phyloP scores from a whole-genome alignment of 2,329 filamentous ascomycete species.

The Neofusicoccum ribis region DNA sequence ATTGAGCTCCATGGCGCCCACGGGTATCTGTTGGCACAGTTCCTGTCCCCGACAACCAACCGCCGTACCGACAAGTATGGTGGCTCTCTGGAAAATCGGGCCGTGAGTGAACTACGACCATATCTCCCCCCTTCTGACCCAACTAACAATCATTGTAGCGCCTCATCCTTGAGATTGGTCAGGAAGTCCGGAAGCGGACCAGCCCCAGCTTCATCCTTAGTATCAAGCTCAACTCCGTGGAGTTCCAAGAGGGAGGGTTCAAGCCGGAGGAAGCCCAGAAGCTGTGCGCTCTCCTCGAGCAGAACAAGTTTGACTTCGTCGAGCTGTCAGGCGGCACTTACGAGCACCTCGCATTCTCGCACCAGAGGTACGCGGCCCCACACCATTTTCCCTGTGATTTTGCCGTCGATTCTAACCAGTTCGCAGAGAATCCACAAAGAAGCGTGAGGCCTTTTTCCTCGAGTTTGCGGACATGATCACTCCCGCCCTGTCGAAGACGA shows the following conservation, averaged over 20 bases:
- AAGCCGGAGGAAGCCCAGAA: conserved; percentile 48
- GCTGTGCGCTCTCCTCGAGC: conserved; percentile 54
- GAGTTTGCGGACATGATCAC: conserved; percentile 61
- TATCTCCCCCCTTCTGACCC: conserved; percentile 26
- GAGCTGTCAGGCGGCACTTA: conserved; percentile 64
- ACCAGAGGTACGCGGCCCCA: conserved; percentile 20
- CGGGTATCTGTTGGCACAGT: conserved; percentile 49
- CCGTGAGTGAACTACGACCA: conserved; percentile 24
- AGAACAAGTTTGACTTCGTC: conserved; percentile 65
- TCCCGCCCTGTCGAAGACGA: conserved; percentile 52
- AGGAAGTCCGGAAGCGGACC: conserved; percentile 40
- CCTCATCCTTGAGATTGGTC: conserved; percentile 49
- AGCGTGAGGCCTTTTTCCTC: conserved; percentile 68
- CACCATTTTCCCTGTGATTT: conserved; percentile 29
- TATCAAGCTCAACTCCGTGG: conserved; percentile 55
- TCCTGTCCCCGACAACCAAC: conserved; percentile 46
- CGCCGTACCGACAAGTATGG: conserved; percentile 47
- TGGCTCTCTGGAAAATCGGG: conserved; percentile 47
- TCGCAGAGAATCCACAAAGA: conserved; percentile 52
- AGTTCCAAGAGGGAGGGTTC: conserved; percentile 39
- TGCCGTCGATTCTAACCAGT: background rate
- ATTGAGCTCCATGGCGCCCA: conserved; percentile 49
- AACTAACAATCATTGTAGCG: conserved; percentile 26
- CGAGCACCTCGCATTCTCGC: conserved; percentile 31
- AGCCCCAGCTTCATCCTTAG: conserved; percentile 47